These are phyloP conservation scores for Penicillium glabrum DNA, from an alignment of 2,329 filamentous ascomycete species.

Conservation along the genomic window DNA sequence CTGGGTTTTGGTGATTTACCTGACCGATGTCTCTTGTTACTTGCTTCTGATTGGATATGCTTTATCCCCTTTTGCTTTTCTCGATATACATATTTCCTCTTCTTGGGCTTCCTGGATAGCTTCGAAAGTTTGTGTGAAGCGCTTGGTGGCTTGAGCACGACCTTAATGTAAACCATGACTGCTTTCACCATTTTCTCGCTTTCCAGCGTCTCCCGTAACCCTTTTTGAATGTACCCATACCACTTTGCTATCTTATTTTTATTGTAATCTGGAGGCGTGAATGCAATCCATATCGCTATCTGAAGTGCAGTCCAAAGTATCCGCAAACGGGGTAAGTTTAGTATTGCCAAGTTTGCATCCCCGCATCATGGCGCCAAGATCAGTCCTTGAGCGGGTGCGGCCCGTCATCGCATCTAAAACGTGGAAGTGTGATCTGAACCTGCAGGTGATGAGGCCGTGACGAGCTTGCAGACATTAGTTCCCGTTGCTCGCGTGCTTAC, in stretches of 20 bases:
- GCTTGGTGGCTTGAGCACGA: conserved; percentile 29
- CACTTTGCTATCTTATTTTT: conserved; percentile 7
- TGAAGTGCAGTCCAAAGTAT: neutral
- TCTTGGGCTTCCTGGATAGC: conserved; percentile 29
- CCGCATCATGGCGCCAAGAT: neutral
- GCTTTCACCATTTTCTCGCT: conserved; percentile 22
- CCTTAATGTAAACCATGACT: conserved; percentile 32
- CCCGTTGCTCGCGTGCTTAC: neutral
- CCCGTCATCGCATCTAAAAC: neutral
- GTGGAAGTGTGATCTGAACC: neutral
- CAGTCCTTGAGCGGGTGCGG: too few relatives aligned
- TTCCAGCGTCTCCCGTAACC: conserved; percentile 21
- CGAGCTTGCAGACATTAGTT: neutral
- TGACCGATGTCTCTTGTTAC: conserved; percentile 20
- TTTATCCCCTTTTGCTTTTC: conserved; percentile 19
- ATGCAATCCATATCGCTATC: neutral
- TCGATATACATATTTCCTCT: conserved; percentile 26
- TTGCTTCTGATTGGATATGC: conserved; percentile 26
- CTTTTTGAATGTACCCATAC: conserved; percentile 20
- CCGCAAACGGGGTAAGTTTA: neutral
- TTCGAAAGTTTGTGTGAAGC: conserved; percentile 28
- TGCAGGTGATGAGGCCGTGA: neutral
- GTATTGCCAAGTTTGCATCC: neutral
- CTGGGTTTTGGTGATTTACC: conserved; percentile 21
- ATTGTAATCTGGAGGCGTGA: conserved; percentile 9